Percentiles rank a stretch among this genome's conserved stretches.
Evolutionary conservation across 176 grass and related monocot genomes (phyloP).

Genomic region (Secale cereale): DNA sequence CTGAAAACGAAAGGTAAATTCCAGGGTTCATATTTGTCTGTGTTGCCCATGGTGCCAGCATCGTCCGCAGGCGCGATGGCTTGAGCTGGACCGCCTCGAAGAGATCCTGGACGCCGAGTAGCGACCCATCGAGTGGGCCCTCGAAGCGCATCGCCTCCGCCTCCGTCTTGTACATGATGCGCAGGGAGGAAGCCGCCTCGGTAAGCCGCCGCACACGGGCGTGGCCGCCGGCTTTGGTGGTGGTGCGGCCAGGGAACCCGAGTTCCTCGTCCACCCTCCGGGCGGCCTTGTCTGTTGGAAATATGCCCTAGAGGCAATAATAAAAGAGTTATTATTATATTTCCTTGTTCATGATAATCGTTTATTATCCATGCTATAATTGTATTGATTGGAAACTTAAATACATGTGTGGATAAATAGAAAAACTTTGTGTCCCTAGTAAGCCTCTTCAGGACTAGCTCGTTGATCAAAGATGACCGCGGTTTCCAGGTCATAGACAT

Average conservation of each 20-base stretch:
- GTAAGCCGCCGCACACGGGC: slow-evolving; percentile 23
- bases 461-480: too few species aligned
- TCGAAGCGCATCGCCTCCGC: slow-evolving; percentile 61
- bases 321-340: too few species aligned
- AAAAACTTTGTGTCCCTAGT: too few species aligned
- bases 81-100: slow-evolving; percentile 45
- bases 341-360: too few species aligned
- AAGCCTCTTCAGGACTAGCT: too few species aligned
- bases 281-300: slow-evolving; percentile 40
- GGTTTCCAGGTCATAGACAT: too few species aligned
- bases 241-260: slow-evolving; percentile 53
- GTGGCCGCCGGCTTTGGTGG: slow-evolving; percentile 45
- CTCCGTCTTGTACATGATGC: slow-evolving; percentile 44
- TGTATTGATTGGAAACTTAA: too few species aligned
- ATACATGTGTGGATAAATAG: too few species aligned
- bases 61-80: not conserved
- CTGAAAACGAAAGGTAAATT: too few species aligned
- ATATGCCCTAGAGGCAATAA: too few species aligned
- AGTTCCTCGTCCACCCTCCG: slow-evolving; percentile 47
- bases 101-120: slow-evolving; percentile 47
- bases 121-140: slow-evolving; percentile 49
- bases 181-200: slow-evolving; percentile 20
- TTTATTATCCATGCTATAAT: too few species aligned
- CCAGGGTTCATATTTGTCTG: not conserved
- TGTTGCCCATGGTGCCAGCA: not conserved